phyloP scores from a whole-genome alignment of 352 stramenopile genomes.

The Globisporangium uncinulatum region DNA sequence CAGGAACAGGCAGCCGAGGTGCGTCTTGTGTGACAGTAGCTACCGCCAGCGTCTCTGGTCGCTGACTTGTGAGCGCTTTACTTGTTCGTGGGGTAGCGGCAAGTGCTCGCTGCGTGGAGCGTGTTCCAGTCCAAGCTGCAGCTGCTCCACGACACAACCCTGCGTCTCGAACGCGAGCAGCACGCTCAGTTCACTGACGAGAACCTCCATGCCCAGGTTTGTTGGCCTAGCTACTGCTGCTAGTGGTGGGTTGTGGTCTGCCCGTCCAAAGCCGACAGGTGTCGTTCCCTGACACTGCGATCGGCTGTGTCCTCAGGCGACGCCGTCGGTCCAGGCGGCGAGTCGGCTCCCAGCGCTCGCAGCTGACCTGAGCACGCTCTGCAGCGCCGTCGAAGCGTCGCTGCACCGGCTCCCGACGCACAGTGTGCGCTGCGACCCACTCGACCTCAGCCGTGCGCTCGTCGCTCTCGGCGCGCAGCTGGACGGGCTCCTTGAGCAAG shows the following conservation, averaged over 20 bases:
- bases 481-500: conserved; percentile 20
- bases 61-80: neutral
- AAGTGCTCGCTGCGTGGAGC: conserved; percentile 36
- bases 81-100: conserved; percentile 16
- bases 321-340: conserved; percentile 17
- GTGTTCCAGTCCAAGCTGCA: conserved; percentile 47
- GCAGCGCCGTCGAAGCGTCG: conserved; percentile 23
- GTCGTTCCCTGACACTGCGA: no score
- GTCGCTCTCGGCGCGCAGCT: conserved; percentile 21
- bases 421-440: conserved; percentile 11
- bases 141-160: conserved; percentile 32
- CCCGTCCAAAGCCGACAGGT: no score
- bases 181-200: conserved; percentile 21
- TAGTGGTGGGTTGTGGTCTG: no score
- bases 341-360: conserved; percentile 15
- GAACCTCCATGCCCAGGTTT: conserved; percentile 26
- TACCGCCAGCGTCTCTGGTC: no score
- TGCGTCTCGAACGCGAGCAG: conserved; percentile 35
- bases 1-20: conserved; percentile 52
- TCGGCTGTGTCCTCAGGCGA: neutral
- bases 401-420: conserved; percentile 33
- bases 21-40: no score
- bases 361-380: conserved; percentile 19
- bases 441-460: conserved; percentile 27
- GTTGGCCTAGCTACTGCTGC: no score